phyloP scores from a whole-genome alignment of 169 alveolate genomes.

The Condylostoma magnum region DNA sequence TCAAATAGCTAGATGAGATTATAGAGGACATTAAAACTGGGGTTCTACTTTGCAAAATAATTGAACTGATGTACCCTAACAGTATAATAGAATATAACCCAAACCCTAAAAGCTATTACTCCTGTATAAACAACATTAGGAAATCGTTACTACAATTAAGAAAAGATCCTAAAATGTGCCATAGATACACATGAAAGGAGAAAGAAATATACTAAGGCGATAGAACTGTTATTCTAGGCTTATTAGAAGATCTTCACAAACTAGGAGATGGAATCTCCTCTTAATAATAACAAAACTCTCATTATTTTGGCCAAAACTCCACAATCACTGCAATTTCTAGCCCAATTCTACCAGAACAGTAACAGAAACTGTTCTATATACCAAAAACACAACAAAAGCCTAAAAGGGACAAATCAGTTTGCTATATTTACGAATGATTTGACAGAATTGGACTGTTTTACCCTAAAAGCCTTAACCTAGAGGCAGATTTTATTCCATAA shows the following conservation, averaged over 20 bases:
- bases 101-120: not conserved
- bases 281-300: not conserved
- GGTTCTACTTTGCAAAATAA: not conserved
- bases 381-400: not conserved
- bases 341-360: not conserved
- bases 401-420: not conserved
- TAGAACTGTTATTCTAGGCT: not conserved
- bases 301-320: not conserved
- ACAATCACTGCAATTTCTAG: not conserved
- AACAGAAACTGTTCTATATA: not conserved
- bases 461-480: not conserved
- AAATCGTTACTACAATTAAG: not conserved
- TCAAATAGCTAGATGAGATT: not conserved
- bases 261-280: conserved; percentile 11
- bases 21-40: not conserved
- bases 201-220: conserved; percentile 11
- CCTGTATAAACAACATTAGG: not conserved
- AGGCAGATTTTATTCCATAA: not conserved
- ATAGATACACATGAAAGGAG: conserved; percentile 11
- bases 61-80: not conserved
- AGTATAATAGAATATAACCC: not conserved
- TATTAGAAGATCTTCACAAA: conserved; percentile 8
- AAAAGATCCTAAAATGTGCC: not conserved
- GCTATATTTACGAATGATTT: not conserved
- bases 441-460: not conserved